phyloP scores from a whole-genome alignment of 2,329 filamentous ascomycete genomes.

The Nemania bipapillata region DNA sequence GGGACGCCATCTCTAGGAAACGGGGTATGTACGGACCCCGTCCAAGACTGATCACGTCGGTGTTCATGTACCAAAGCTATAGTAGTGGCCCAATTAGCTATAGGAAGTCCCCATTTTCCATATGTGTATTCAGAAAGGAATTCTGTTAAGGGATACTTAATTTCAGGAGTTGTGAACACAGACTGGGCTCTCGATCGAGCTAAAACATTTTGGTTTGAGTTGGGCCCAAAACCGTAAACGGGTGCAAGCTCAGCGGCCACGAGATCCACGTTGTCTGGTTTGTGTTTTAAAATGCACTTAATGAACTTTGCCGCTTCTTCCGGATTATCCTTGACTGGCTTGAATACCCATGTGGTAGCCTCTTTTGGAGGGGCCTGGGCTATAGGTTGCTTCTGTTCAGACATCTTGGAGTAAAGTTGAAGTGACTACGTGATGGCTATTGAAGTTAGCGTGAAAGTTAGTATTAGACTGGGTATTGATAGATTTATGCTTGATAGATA shows the following conservation, averaged over 20 bases:
- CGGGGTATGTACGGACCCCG: background rate
- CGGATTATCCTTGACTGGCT: conserved; percentile 34
- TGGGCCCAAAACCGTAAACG: conserved; percentile 42
- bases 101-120: conserved; percentile 34
- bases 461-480: background rate
- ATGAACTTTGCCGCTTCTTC: conserved; percentile 37
- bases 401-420: background rate
- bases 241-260: conserved; percentile 40
- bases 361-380: background rate
- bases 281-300: conserved; percentile 35
- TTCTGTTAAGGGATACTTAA: conserved; percentile 34
- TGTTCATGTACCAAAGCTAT: conserved; percentile 30
- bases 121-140: conserved; percentile 36
- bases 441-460: background rate
- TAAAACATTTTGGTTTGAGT: conserved; percentile 26
- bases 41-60: conserved; percentile 19
- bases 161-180: conserved; percentile 39
- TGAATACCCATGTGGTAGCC: background rate
- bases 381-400: background rate
- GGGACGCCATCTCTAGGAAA: conserved; percentile 18
- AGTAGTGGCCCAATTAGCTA: conserved; percentile 33
- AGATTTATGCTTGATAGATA: background rate
- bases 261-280: conserved; percentile 34
- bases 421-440: background rate
- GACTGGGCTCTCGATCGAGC: conserved; percentile 37